Conservation (phyloP, 768 basidiomycete species). For the Rhodosporidiobolus sp. region DNA sequence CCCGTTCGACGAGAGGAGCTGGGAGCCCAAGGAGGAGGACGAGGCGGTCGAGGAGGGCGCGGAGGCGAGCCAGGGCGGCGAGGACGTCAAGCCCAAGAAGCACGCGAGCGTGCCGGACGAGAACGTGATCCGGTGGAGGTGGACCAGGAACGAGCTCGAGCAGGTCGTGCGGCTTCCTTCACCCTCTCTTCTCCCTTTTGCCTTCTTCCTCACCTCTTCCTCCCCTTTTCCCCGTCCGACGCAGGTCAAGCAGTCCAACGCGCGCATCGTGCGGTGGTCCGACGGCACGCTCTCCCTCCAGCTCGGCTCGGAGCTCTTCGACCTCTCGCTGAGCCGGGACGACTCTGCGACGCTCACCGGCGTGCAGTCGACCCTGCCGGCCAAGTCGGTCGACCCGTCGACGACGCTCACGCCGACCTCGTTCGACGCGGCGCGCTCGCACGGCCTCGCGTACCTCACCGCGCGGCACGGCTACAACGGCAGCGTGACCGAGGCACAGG, state of each 20-base stretch:
- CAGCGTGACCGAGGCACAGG: conserved; percentile 80
- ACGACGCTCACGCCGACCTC: conserved; percentile 52
- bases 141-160: conserved; percentile 73
- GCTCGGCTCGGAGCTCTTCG: conserved; percentile 89
- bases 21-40: conserved; percentile 74
- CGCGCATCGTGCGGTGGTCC: conserved; percentile 89
- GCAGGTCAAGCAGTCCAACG: conserved; percentile 81
- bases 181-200: neutral
- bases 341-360: conserved; percentile 60
- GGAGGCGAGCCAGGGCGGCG: conserved; percentile 59
- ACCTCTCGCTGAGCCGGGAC: conserved; percentile 75
- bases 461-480: conserved; percentile 72
- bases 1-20: conserved; percentile 83
- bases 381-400: conserved; percentile 46
- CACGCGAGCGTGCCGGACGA: conserved; percentile 68
- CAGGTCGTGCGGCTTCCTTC: conserved; percentile 64
- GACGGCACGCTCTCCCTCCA: conserved; percentile 87
- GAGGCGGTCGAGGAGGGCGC: conserved; percentile 52
- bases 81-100: conserved; percentile 60
- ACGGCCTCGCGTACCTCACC: conserved; percentile 82
- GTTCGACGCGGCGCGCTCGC: conserved; percentile 46
- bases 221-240: neutral
- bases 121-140: conserved; percentile 93
- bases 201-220: too few relatives aligned
- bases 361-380: conserved; percentile 60